phyloP scores from a whole-genome alignment of 805 yeast genomes.

The Cyberlindnera xishuangbannaensis region DNA sequence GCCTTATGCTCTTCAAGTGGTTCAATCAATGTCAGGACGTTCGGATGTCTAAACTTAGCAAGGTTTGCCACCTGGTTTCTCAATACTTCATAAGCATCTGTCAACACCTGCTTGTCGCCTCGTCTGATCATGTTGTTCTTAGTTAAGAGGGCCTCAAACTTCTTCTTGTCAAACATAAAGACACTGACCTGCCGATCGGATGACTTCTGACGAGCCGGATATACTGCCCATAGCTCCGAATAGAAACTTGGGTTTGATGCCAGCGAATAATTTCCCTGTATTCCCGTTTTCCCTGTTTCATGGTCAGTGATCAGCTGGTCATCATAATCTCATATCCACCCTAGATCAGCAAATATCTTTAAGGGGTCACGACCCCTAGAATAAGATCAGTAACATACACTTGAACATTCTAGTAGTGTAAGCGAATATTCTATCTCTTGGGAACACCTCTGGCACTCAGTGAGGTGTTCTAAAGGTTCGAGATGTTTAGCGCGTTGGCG shows the following conservation, averaged over 20 bases:
- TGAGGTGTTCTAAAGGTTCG: too few species aligned
- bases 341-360: too few species aligned
- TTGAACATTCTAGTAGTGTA: too few species aligned
- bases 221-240: conserved; percentile 79
- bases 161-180: conserved; percentile 79
- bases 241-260: conserved; percentile 66
- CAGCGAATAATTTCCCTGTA: conserved; percentile 60
- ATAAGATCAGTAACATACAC: conserved; percentile 10
- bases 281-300: conserved; percentile 40
- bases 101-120: conserved; percentile 41
- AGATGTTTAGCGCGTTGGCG: too few species aligned
- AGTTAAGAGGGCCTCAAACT: conserved; percentile 51
- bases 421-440: too few species aligned
- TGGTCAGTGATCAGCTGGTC: conserved; percentile 1
- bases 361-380: too few species aligned
- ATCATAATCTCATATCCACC: not conserved
- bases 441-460: too few species aligned
- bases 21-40: conserved; percentile 75
- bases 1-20: conserved; percentile 83
- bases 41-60: conserved; percentile 85
- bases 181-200: conserved; percentile 68
- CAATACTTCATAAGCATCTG: conserved; percentile 63
- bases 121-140: conserved; percentile 45
- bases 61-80: conserved; percentile 64
- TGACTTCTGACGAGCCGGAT: conserved; percentile 71